These are phyloP conservation scores for Agarophyton chilense DNA, from an alignment of 23 red algal genomes.

Conservation along the genomic window DNA sequence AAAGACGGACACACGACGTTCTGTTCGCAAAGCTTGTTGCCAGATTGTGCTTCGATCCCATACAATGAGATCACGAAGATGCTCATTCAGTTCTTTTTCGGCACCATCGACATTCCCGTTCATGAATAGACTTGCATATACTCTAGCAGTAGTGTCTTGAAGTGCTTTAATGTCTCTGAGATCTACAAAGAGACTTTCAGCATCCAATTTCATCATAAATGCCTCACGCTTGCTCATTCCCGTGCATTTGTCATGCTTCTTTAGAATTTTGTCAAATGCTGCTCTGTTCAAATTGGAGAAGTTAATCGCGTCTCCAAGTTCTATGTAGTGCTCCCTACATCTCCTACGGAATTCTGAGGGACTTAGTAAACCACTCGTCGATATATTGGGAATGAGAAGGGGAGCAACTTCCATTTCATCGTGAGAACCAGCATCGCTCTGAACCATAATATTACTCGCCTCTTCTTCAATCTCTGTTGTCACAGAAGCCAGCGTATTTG, in stretches of 20 bases:
- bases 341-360: slow-evolving; percentile 52
- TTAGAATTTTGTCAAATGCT: slow-evolving; percentile 98
- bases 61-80: slow-evolving; percentile 86
- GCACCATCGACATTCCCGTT: slow-evolving; percentile 66
- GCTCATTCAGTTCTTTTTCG: slow-evolving; percentile 74
- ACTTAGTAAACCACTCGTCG: background rate
- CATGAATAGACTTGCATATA: slow-evolving; percentile 79
- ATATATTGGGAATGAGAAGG: background rate
- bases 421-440: background rate
- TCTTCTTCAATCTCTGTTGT: slow-evolving; percentile 31
- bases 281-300: slow-evolving; percentile 86
- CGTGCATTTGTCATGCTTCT: slow-evolving; percentile 96
- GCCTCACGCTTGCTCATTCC: background rate
- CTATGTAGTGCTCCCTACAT: slow-evolving; percentile 82
- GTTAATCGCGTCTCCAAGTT: slow-evolving; percentile 87
- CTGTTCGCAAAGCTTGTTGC: slow-evolving; percentile 82
- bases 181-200: slow-evolving; percentile 27
- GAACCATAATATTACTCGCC: background rate
- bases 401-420: background rate
- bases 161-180: slow-evolving; percentile 22
- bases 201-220: slow-evolving; percentile 37
- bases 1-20: slow-evolving; percentile 72
- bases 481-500: slow-evolving; percentile 2
- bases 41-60: slow-evolving; percentile 98
- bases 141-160: slow-evolving; percentile 56